phyloP scores from a whole-genome alignment of 202 grass and related monocot genomes.

The Eragrostis tef region DNA sequence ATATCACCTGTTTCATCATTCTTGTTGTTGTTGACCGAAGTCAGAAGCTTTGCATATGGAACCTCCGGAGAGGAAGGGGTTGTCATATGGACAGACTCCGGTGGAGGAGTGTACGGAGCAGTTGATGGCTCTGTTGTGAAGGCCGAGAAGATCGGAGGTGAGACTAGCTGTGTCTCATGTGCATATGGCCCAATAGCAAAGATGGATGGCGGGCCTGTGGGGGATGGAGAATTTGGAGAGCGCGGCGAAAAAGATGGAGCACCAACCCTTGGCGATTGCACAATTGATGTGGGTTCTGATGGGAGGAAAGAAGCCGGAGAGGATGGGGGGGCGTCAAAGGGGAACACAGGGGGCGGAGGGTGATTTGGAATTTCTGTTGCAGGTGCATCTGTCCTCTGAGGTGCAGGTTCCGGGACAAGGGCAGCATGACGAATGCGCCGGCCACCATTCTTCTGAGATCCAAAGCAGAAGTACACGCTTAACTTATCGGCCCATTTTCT shows the following conservation, averaged over 20 bases:
- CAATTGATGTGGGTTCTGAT: conserved; percentile 71
- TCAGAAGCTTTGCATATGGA: conserved; percentile 84
- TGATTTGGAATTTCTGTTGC: conserved; percentile 61
- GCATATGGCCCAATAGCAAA: conserved; percentile 91
- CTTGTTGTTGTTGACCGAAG: conserved; percentile 62
- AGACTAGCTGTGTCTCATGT: conserved; percentile 91
- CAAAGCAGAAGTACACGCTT: conserved; percentile 84
- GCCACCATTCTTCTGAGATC: conserved; percentile 70
- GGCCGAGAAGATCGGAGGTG: conserved; percentile 80
- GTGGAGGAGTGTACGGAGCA: conserved; percentile 87
- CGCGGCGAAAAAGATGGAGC: conserved; percentile 60
- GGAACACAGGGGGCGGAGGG: conserved; percentile 54
- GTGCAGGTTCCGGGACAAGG: conserved; percentile 69
- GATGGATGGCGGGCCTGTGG: conserved; percentile 65
- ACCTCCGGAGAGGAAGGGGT: conserved; percentile 92
- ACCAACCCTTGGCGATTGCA: conserved; percentile 65
- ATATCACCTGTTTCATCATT: conserved; percentile 59
- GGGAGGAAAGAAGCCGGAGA: conserved; percentile 87
- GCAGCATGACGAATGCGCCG: conserved; percentile 71
- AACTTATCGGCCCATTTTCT: conserved; percentile 84
- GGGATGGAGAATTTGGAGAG: conserved; percentile 66
- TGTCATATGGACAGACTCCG: conserved; percentile 80
- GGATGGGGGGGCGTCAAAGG: conserved; percentile 83
- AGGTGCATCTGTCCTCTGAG: conserved; percentile 60
- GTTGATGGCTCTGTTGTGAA: conserved; percentile 96